Base-by-base conservation (phyloP, 176 grass and related monocot species). In the Stipa capillata region DNA sequence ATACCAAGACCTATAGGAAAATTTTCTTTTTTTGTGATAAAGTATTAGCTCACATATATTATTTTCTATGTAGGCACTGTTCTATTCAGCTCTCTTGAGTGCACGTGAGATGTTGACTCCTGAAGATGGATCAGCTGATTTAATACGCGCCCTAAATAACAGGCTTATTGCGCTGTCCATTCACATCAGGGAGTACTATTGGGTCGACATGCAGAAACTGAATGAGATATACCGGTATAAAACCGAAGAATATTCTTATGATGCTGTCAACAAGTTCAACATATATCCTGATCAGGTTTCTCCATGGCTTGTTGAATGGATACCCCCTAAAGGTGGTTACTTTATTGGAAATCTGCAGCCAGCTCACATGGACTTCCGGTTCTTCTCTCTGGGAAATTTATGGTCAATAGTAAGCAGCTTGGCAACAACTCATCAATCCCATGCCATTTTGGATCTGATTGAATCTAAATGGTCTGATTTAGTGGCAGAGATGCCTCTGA, bases 211-310 rank as follows among this genome's bases (percentile, higher is more conserved):
- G 87, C 58, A 79, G 58, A 97, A 97, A 68, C 81, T 97, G 56
- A 97, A 97, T 53, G 94, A 93, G 80, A 97, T 97, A 68, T 97
- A 97, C 76, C 83, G 94, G n/a, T 97, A 97, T 56, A 97, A 93
- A 85, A 91, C 88, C 37, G 94, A 97, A 73, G 94, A 93, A 64
- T 97, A 97, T 84, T 97, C 94, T 25, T 93, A 89, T 66, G 90
- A 97, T 69, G 94, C 90, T 53, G 86, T 97, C 35, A 97, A 97
- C 76, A 97, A 97, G 63, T 97, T 97, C 20, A 97, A 97, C 77
- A 97, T 97, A 76, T 97, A 97, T 39, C 90, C 90, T n/a, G 94
- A 97, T 86, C 94, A 97, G 83, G 62, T 97, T 47, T 40, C 86
- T 77, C 81, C 88, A 33, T 97, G 94, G 90, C 84, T 97, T 78